Conservation (phyloP, 2,329 filamentous ascomycete species). For the Colletotrichum aenigma region DNA sequence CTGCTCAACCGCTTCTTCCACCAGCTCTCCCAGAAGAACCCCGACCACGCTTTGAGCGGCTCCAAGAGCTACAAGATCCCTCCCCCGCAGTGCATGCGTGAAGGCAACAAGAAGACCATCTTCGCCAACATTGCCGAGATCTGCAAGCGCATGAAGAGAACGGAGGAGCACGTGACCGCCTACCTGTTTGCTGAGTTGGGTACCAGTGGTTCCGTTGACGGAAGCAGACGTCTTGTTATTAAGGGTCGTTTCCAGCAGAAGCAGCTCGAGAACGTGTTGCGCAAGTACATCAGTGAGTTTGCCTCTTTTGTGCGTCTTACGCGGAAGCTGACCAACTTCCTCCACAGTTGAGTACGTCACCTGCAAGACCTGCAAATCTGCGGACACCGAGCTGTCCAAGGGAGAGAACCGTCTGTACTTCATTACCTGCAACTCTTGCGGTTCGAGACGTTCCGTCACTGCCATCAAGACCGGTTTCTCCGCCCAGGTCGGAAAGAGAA, state of each 20-base stretch:
- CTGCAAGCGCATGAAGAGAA: slow-evolving; percentile 99
- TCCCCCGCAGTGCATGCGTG: slow-evolving; percentile 95
- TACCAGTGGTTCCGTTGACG: slow-evolving; percentile 94
- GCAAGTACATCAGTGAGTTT: slow-evolving; percentile 87
- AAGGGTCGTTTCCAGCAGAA: slow-evolving; percentile 99
- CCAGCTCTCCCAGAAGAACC: slow-evolving; percentile 93
- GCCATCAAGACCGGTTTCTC: slow-evolving; percentile 99
- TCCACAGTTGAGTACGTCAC: slow-evolving; percentile 88
- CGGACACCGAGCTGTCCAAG: slow-evolving; percentile 96
- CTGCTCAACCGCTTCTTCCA: slow-evolving; percentile 93
- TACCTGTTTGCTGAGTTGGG: slow-evolving; percentile 92
- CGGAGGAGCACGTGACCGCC: slow-evolving; percentile 91
- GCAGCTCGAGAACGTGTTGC: slow-evolving; percentile 95
- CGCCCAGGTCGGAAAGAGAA: slow-evolving; percentile 98
- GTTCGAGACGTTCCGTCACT: slow-evolving; percentile 84
- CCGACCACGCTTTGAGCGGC: slow-evolving; percentile 87
- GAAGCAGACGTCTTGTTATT: slow-evolving; percentile 91
- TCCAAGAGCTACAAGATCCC: slow-evolving; percentile 99
- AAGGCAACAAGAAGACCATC: slow-evolving; percentile 99
- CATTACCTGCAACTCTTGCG: slow-evolving; percentile 73
- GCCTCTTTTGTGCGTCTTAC: not conserved
- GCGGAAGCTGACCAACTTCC: slow-evolving; percentile 31
- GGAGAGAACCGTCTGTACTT: slow-evolving; percentile 99
- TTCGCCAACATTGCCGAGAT: slow-evolving; percentile 99
- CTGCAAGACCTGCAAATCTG: slow-evolving; percentile 96